Base-by-base conservation (phyloP, 2,329 filamentous ascomycete species). In the Cytospora piceae region DNA sequence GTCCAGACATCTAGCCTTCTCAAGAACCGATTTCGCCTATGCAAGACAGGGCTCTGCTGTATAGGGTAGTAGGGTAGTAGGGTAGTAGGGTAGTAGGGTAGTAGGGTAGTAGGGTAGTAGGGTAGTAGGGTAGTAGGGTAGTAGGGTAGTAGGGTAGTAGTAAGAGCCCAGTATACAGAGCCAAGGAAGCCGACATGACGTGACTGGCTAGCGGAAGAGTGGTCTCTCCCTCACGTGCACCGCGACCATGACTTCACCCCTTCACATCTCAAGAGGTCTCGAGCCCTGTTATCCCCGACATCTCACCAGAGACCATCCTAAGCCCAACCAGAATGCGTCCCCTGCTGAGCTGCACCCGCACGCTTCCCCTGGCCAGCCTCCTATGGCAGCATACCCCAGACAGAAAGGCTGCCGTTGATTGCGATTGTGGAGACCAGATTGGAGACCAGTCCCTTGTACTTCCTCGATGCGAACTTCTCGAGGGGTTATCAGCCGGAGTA, bases 381-480 rank as follows among this genome's bases (percentile, higher is more conserved):
- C 20, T 62, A 5, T 62, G 56, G 37, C 39, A 62, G 64, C 39
- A 57, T 64, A 15, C 60, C 57, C 37, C 52, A 37, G n/a, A 22
- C 49, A 39, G 55, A 51, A 4, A 17, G 27, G 1, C 54, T 59
- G 4, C 64, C 64, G 6, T 27, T 59, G 42, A 64, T 66, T 20
- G 64, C 64, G 5, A 60, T 64, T 1, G 37, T 64, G 20, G 64
- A 66, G 49, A 46, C 64, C 51, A 54, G 64, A 29, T 37, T 63
- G 27, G 61, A 57, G n/a, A 31, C 62, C 14, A 54, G 61, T 9
- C 55, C 60, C 37, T 34, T 64, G 9, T 66, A 64, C 52, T 60
- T 66, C n/a, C 27, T 66, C 1, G 60, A 63, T 24, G 61, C 56
- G 14, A 66, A 66, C 51, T 27, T 64, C 27, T 55, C 57, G 49